Evolutionary conservation across 305 asterid genomes (phyloP).

Genomic region (Fraxinus ornus): DNA sequence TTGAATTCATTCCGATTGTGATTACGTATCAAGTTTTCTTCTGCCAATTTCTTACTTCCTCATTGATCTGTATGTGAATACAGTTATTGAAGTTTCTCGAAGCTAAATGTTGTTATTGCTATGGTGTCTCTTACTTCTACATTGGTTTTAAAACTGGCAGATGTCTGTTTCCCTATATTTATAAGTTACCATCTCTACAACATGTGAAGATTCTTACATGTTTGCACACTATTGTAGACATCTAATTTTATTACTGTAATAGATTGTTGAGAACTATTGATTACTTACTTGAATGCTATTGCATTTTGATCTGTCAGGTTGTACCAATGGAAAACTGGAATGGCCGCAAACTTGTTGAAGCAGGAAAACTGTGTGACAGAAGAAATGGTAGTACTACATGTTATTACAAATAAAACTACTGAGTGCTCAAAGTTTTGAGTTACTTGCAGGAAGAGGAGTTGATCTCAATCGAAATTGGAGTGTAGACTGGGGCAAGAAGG

Average conservation of each 20-base stretch:
- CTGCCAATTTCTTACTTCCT: not conserved
- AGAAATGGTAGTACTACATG: constrained; percentile 62
- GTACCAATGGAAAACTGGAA: constrained; percentile 87
- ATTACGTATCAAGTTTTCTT: not conserved
- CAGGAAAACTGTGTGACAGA: constrained; percentile 93
- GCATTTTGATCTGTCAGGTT: constrained; percentile 47
- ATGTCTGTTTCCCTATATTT: not conserved
- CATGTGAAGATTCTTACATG: not conserved
- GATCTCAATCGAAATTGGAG: constrained; percentile 97
- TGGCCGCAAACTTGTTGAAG: constrained; percentile 90
- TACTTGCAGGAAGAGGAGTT: constrained; percentile 84
- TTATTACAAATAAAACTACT: constrained; percentile 9
- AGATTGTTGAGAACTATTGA: constrained; percentile 13
- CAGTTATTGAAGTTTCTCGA: not conserved
- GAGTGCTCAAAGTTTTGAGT: constrained; percentile 21
- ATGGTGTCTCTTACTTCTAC: not conserved
- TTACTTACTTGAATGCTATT: constrained; percentile 4
- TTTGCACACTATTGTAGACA: not conserved
- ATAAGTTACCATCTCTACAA: not conserved
- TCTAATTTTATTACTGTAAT: not conserved
- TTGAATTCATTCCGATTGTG: not conserved
- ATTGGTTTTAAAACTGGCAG: not conserved
- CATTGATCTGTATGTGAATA: not conserved
- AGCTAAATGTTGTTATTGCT: not conserved
- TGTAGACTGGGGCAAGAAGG: constrained; percentile 98